Conservation (phyloP, 2,329 filamentous ascomycete species). For the Microcyclosporella mali region DNA sequence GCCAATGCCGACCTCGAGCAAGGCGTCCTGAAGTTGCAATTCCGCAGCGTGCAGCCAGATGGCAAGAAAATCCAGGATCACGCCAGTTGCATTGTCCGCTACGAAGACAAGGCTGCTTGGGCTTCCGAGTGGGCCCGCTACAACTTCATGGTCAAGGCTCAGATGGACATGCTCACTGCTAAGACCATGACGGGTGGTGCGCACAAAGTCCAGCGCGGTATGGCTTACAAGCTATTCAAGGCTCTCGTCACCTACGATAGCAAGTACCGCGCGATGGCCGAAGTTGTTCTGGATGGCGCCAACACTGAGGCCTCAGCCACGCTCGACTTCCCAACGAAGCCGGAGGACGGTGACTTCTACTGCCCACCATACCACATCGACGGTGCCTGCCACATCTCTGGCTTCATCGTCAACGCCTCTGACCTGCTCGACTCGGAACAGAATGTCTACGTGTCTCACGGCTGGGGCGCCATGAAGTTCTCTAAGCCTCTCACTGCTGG, state of each 20-base stretch:
- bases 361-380: constrained; percentile 57
- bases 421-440: constrained; percentile 54
- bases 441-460: constrained; percentile 57
- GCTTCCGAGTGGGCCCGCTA: constrained; percentile 60
- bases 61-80: constrained; percentile 56
- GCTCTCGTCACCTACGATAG: constrained; percentile 52
- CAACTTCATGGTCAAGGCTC: constrained; percentile 52
- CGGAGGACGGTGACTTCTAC: constrained; percentile 51
- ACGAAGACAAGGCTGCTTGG: constrained; percentile 56
- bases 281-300: constrained; percentile 53
- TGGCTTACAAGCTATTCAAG: constrained; percentile 70
- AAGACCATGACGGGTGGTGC: constrained; percentile 60
- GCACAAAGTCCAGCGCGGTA: constrained; percentile 65
- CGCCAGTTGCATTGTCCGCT: constrained; percentile 56
- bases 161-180: constrained; percentile 59
- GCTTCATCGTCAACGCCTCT: constrained; percentile 56
- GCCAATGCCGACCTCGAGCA: constrained; percentile 54
- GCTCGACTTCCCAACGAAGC: constrained; percentile 50
- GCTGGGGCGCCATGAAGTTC: constrained; percentile 54
- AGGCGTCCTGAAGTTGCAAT: constrained; percentile 50
- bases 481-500: constrained; percentile 38
- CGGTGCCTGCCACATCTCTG: constrained; percentile 51
- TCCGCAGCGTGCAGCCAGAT: constrained; percentile 54
- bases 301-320: constrained; percentile 51
- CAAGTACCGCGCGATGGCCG: constrained; percentile 53